Base-by-base conservation (phyloP, 495 filamentous ascomycete genomes). In the Penicillium goetzii region DNA sequence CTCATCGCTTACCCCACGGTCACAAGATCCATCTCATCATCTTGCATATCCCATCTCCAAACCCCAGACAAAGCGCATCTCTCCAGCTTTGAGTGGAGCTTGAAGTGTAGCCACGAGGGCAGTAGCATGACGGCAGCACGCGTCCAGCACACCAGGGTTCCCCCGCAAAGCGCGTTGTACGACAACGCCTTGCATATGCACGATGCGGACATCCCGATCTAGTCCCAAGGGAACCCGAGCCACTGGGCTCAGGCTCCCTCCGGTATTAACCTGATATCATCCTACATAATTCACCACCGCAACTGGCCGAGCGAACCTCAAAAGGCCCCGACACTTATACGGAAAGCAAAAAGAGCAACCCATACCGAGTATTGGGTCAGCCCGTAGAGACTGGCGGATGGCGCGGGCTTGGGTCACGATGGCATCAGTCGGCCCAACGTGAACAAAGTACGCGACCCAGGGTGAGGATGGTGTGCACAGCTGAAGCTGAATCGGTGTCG, bases 381-480 rank as follows among this genome's bases (percentile, higher is more conserved):
- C 26, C 23, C 23, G 5, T 51, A 30, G 47, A 51, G 4, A 6
- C 47, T 6, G 25, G 47, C 25, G 47, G 47, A 51, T 51, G 47
- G 47, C 47, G 25, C 47, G 47, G 23, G 14, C 25, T 26, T 3
- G 21, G 47, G 26, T 30, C 23, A 30, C 25, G 47, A 51, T 51
- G 47, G 47, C 47, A 51, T 51, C 47, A 51, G 47, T 51, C 14
- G 47, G 6, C 7, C 21, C 12, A 28, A 2, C 5, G n/a, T 2
- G 47, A 7, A 12, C 25, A 30, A 30, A 51, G 47, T 51, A 51
- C 47, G 47, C 47, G 2, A 51, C 12, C 47, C 47, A 30, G 47
- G 47, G 14, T 23, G 47, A 51, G 25, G 47, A 51, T 51, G 47
- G 47, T 26, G 47, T 51, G 47, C 47, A 51, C 12, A 26, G 47